These are phyloP conservation scores for Cercospora citrullina DNA, from an alignment of 2,329 filamentous ascomycete genomes.

Conservation along the genomic window DNA sequence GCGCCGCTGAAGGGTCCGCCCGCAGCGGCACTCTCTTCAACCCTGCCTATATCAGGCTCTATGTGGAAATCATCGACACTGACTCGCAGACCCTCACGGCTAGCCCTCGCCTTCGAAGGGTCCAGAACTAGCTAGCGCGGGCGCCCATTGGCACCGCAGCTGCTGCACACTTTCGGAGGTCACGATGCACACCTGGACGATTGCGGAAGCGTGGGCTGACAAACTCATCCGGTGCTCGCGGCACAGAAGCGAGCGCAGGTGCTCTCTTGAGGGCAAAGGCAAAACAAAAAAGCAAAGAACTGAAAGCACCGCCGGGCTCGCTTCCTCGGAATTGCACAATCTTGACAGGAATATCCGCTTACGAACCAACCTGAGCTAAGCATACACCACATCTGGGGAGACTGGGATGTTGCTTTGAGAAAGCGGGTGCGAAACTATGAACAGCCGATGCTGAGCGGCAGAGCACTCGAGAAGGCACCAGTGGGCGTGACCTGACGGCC, in stretches of 20 bases:
- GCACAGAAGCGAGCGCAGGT: neutral
- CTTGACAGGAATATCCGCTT: neutral
- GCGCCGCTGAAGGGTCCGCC: constrained; percentile 10
- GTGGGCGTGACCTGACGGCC: neutral
- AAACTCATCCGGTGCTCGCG: neutral
- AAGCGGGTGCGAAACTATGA: neutral
- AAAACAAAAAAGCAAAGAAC: neutral
- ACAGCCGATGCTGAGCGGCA: neutral
- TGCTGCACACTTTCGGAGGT: constrained; percentile 6
- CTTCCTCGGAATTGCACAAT: neutral
- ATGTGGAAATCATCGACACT: constrained; percentile 23
- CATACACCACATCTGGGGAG: neutral
- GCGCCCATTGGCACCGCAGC: neutral
- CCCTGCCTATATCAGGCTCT: constrained; percentile 19
- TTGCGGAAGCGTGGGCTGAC: constrained; percentile 1
- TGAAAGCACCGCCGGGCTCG: neutral
- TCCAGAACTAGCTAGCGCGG: constrained; percentile 12
- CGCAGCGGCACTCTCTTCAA: constrained; percentile 7
- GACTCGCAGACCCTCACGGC: constrained; percentile 6
- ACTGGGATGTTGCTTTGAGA: neutral
- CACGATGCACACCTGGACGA: neutral
- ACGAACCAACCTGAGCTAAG: neutral
- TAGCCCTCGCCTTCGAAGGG: constrained; percentile 8
- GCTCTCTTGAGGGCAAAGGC: neutral
- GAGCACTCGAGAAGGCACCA: neutral